phyloP scores from a whole-genome alignment of 805 yeast species.

The Pichia gijzeniarum region DNA sequence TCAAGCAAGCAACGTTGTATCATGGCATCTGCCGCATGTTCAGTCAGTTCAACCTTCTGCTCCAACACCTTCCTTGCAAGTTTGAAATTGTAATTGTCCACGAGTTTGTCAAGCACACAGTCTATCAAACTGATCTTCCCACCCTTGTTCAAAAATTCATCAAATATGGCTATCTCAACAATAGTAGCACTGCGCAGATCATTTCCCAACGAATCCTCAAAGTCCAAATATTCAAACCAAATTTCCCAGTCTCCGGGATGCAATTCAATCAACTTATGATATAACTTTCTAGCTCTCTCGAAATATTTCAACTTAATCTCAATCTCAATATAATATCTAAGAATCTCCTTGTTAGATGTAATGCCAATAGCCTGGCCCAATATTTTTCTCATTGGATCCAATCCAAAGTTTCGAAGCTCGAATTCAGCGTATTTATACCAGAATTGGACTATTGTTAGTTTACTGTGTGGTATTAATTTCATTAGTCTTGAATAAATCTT shows the following conservation, averaged over 20 bases:
- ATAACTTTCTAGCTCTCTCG: conserved; percentile 70
- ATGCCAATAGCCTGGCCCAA: conserved; percentile 70
- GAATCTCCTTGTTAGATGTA: conserved; percentile 53
- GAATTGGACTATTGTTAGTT: conserved; percentile 60
- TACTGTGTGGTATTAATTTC: conserved; percentile 46
- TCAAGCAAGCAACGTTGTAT: conserved; percentile 67
- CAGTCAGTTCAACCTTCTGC: conserved; percentile 1
- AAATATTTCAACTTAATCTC: conserved; percentile 70
- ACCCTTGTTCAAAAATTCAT: conserved; percentile 18
- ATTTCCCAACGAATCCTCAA: conserved; percentile 68
- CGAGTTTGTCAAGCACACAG: neutral
- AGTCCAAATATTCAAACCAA: conserved; percentile 60
- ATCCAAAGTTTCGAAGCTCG: conserved; percentile 55
- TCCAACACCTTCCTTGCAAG: conserved; percentile 7
- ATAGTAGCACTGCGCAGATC: conserved; percentile 59
- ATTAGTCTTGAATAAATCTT: conserved; percentile 45
- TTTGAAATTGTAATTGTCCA: conserved; percentile 7
- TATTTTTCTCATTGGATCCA: conserved; percentile 54
- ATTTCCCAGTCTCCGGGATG: conserved; percentile 36
- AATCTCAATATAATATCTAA: conserved; percentile 56
- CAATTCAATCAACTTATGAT: conserved; percentile 55
- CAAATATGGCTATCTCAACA: conserved; percentile 42
- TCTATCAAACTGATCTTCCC: conserved; percentile 4
- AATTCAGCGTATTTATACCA: conserved; percentile 72
- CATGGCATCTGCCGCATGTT: conserved; percentile 39